These are phyloP conservation scores for Dalbergia cochinchinensis DNA, from an alignment of 306 rosid genomes.

Conservation along the genomic window DNA sequence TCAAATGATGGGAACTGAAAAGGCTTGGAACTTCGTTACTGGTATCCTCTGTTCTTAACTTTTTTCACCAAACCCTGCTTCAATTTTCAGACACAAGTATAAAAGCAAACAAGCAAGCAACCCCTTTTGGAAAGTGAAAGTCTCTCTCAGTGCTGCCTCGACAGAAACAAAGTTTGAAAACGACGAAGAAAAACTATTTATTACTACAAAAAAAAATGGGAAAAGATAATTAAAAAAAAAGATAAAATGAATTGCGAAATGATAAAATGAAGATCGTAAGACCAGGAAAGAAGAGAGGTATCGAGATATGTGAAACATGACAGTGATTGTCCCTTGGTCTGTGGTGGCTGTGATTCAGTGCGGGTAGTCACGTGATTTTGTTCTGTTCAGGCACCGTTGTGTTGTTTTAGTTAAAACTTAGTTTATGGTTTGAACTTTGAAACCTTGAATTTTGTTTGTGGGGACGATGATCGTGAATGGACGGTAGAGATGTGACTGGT, in stretches of 20 bases:
- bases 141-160: conserved; percentile 46
- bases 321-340: conserved; percentile 67
- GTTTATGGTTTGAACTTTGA: too few relatives aligned
- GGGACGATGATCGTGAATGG: not conserved
- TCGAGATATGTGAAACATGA: conserved; percentile 76
- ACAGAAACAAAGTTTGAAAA: conserved; percentile 29
- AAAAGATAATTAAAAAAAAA: not conserved
- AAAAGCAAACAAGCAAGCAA: conserved; percentile 28
- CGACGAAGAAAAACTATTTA: not conserved
- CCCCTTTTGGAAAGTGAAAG: conserved; percentile 38
- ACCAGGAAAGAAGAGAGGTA: conserved; percentile 53
- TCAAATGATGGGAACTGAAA: conserved; percentile 44
- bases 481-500: conserved; percentile 26
- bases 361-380: conserved; percentile 1
- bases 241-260: not conserved
- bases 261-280: conserved; percentile 39
- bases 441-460: not conserved
- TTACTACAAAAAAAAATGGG: not conserved
- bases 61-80: conserved; percentile 5
- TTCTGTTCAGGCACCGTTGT: not conserved
- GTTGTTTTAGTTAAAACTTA: not conserved
- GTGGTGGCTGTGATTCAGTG: conserved; percentile 34
- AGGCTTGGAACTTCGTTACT: conserved; percentile 53
- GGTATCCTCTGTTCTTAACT: conserved; percentile 27
- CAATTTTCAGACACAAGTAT: conserved; percentile 1